Evolutionary conservation across 805 yeast species (phyloP).

Genomic region (Metschnikowia peoriensis): DNA sequence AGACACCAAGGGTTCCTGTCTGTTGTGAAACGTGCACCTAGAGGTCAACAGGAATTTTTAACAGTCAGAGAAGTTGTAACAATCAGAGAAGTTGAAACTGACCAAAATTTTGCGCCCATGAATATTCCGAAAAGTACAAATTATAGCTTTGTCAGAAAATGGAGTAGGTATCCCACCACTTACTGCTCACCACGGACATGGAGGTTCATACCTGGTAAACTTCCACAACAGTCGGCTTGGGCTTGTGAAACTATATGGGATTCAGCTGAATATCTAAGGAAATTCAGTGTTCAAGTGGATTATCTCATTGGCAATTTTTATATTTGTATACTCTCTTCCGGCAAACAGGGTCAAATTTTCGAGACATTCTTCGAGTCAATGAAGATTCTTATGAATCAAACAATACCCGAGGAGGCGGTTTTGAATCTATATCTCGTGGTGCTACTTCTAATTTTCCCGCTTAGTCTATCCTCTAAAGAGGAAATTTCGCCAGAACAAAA

Average conservation of each 20-base stretch:
- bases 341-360: not conserved
- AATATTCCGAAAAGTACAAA: too few species aligned
- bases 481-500: not conserved
- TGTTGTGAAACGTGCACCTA: too few species aligned
- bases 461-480: constrained; percentile 19
- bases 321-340: not conserved
- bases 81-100: too few species aligned
- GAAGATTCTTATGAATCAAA: not conserved
- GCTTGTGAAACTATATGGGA: not conserved
- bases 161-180: too few species aligned
- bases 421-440: constrained; percentile 30
- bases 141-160: too few species aligned
- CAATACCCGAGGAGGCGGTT: constrained; percentile 12
- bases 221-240: not conserved
- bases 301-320: not conserved
- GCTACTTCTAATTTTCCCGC: constrained; percentile 30
- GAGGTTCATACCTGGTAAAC: not conserved
- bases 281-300: not conserved
- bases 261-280: not conserved
- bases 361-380: not conserved
- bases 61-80: too few species aligned
- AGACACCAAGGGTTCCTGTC: too few species aligned
- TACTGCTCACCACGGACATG: too few species aligned
- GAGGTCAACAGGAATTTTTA: too few species aligned
- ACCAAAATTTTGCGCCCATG: too few species aligned